Evolutionary conservation across 768 basidiomycete species (phyloP).

Genomic region (Pholiota molesta): DNA sequence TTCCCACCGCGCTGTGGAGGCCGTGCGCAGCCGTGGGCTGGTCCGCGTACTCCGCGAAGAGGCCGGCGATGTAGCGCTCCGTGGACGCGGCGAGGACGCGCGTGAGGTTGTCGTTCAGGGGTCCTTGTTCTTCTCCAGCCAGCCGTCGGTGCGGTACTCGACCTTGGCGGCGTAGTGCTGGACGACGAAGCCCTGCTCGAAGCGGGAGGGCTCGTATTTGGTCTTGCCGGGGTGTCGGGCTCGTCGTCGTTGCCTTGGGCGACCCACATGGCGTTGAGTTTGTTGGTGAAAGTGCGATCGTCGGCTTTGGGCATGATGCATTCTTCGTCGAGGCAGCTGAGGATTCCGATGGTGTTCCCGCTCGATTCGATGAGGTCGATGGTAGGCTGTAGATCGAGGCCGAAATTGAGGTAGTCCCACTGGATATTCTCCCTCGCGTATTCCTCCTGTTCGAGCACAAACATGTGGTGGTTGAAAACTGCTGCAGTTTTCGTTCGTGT

Average conservation of each 20-base stretch:
- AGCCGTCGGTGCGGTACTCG: constrained; percentile 93
- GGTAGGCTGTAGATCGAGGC: constrained; percentile 95
- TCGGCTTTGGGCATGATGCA: constrained; percentile 99
- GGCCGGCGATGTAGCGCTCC: constrained; percentile 76
- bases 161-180: constrained; percentile 97
- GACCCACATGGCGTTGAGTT: constrained; percentile 82
- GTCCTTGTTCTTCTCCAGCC: constrained; percentile 99
- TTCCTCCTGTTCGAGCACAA: constrained; percentile 98
- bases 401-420: constrained; percentile 99
- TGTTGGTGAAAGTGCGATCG: constrained; percentile 92
- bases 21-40: constrained; percentile 36
- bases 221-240: constrained; percentile 69
- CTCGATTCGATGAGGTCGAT: constrained; percentile 96
- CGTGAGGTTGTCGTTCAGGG: constrained; percentile 96
- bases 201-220: constrained; percentile 87
- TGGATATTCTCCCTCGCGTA: constrained; percentile 95
- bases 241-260: constrained; percentile 53
- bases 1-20: constrained; percentile 45
- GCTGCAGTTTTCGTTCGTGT: constrained; percentile 98
- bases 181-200: constrained; percentile 93
- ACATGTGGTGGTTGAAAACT: constrained; percentile 99
- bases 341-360: constrained; percentile 80
- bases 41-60: constrained; percentile 85
- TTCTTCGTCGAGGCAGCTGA: constrained; percentile 94
- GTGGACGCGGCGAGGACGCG: constrained; percentile 83